phyloP scores from a whole-genome alignment of 352 stramenopile genomes.

The Pythium brassicae region DNA sequence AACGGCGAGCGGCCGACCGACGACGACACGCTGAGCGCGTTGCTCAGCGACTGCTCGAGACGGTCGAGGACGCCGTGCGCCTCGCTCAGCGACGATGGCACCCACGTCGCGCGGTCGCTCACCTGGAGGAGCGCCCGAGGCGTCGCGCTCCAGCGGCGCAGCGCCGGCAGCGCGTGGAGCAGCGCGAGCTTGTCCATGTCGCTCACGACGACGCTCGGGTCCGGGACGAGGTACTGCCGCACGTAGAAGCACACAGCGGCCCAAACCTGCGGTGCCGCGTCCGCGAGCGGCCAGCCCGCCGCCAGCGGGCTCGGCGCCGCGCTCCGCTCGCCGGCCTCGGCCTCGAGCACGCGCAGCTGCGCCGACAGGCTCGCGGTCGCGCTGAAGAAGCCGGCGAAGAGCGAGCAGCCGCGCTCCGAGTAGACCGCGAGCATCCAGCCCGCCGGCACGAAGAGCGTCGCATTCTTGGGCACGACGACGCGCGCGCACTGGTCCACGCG shows the following conservation, averaged over 20 bases:
- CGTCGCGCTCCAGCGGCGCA: conserved; percentile 54
- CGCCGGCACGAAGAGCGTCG: conserved; percentile 53
- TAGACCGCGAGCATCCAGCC: conserved; percentile 77
- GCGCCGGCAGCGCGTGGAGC: conserved; percentile 32
- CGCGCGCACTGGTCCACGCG: conserved; percentile 74
- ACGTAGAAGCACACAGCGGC: conserved; percentile 54
- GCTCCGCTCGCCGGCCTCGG: conserved; percentile 30
- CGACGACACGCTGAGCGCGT: conserved; percentile 4
- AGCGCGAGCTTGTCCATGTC: conserved; percentile 53
- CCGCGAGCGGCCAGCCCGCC: conserved; percentile 28
- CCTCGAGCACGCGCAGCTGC: conserved; percentile 43
- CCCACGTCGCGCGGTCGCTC: conserved; percentile 33
- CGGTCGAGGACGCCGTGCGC: conserved; percentile 48
- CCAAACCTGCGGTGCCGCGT: conserved; percentile 52
- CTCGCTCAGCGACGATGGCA: conserved; percentile 44
- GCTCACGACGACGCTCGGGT: conserved; percentile 25
- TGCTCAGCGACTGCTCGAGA: conserved; percentile 47
- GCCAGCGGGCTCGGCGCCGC: conserved; percentile 25
- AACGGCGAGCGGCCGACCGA: conserved; percentile 7
- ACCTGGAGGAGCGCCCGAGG: conserved; percentile 32
- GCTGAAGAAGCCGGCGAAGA: conserved; percentile 58
- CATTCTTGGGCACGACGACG: conserved; percentile 38
- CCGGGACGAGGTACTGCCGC: conserved; percentile 41
- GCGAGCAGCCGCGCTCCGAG: conserved; percentile 36
- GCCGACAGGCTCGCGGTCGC: conserved; percentile 43